phyloP scores from a whole-genome alignment of 2,329 filamentous ascomycete genomes.

The Coniochaeta sp. region DNA sequence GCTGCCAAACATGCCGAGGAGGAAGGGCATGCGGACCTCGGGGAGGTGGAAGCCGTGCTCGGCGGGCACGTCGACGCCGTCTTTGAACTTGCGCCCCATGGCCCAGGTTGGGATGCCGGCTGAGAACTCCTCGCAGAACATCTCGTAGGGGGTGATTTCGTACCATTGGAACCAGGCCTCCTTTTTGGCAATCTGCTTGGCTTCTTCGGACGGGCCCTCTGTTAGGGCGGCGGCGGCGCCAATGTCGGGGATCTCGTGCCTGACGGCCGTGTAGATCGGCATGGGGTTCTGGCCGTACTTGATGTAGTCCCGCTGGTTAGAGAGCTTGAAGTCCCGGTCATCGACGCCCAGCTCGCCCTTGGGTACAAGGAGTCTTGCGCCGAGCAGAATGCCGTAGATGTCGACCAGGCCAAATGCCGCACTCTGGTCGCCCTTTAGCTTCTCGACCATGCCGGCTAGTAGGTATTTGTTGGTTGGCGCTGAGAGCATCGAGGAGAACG shows the following conservation, averaged over 20 bases:
- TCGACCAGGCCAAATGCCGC: conserved; percentile 89
- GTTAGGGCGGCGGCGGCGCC: conserved; percentile 32
- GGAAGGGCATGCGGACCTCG: conserved; percentile 73
- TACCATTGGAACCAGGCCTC: conserved; percentile 98
- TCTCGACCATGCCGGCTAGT: conserved; percentile 82
- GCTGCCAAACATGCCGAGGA: conserved; percentile 93
- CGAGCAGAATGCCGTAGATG: conserved; percentile 80
- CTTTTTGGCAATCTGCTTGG: conserved; percentile 22
- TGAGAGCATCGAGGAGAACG: conserved; percentile 72
- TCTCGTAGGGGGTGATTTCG: conserved; percentile 88
- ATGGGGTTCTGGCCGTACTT: conserved; percentile 75
- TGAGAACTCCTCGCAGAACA: conserved; percentile 87
- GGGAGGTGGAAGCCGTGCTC: conserved; percentile 67
- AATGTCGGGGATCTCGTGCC: conserved; percentile 82
- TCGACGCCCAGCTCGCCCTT: conserved; percentile 74
- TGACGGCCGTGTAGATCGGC: conserved; percentile 91
- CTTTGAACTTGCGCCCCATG: conserved; percentile 73
- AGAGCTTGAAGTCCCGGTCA: conserved; percentile 79
- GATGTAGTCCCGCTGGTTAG: conserved; percentile 72
- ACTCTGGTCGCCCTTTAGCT: conserved; percentile 72
- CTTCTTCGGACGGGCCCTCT: conserved; percentile 34
- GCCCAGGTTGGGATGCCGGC: conserved; percentile 96
- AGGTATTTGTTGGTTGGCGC: conserved; percentile 91
- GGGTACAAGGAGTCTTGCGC: conserved; percentile 77
- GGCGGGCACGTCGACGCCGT: conserved; percentile 58